Evolutionary conservation across 306 rosid genomes (phyloP).

Genomic region (Carpinus viminea): DNA sequence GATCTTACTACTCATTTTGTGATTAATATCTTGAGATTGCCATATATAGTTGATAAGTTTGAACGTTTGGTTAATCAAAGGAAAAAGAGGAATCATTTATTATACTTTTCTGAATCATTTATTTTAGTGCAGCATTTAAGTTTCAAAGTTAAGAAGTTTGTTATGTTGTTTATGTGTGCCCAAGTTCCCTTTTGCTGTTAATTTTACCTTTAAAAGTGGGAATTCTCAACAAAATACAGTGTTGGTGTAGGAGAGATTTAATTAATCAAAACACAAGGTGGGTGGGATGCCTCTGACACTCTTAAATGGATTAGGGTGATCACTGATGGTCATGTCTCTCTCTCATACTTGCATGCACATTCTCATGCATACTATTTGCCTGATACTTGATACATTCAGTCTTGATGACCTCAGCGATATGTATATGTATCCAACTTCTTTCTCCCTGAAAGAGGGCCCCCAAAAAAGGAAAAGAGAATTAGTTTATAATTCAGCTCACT

Average conservation of each 20-base stretch:
- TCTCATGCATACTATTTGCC: neutral
- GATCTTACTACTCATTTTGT: neutral
- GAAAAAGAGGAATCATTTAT: neutral
- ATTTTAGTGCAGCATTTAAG: neutral
- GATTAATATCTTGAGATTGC: neutral
- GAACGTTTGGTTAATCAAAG: neutral
- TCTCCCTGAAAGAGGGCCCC: neutral
- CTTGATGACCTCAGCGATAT: neutral
- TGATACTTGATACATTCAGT: neutral
- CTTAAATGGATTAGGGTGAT: neutral
- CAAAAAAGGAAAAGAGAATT: neutral
- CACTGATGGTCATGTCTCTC: neutral
- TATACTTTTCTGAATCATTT: neutral
- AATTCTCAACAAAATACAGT: neutral
- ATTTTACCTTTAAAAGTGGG: neutral
- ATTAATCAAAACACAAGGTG: neutral
- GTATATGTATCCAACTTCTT: neutral
- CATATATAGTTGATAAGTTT: neutral
- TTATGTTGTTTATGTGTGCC: neutral
- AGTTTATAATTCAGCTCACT: neutral
- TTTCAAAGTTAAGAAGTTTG: neutral
- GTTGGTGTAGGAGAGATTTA: neutral
- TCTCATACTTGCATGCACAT: neutral
- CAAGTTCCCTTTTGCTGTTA: neutral
- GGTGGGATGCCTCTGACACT: neutral